Evolutionary conservation across 371 early-diverging fungal genomes (phyloP), one percentile per base, ranked within the genome.

Genomic region (Mucor velutinosus): DNA sequence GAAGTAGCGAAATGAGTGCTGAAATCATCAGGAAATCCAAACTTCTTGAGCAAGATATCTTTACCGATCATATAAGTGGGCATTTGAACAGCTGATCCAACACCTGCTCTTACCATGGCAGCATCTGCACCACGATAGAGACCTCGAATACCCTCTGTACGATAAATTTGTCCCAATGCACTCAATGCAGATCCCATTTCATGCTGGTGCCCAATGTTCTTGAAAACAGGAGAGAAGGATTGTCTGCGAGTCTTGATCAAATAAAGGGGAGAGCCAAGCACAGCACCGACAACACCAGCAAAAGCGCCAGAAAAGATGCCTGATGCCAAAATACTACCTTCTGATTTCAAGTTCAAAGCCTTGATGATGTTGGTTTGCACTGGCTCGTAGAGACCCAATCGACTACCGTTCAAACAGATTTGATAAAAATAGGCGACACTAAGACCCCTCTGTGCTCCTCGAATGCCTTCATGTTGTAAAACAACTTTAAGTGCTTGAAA

Each of bases 221-320:
- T 86, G 15, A 88, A 87, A 2, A 89, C 82, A 29, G 83, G 88
- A 4, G 95, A 92, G 69, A 89, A 93, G 2, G 95, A 90, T 76
- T 98, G 98, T 88, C 96, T 85, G 33, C 98, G 88, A n/a, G 97
- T 98, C 75, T 98, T 98, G 76, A 97, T 89, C 59, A 98, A 76
- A 70, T 92, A 97, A 23, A 98, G 73, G 4, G 99, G 99, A 14
- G 93, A 92, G 4, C 94, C 96, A 14, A 96, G 69, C 4, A 86
- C 80, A 3, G 97, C 96, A 0, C 96, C 97, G 17, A 91, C 79
- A 5, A 94, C 76, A 29, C 96, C 96, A 37, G 91, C 82, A 30
- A 87, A 66, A 5, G 90, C 84, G 15, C 91, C 89, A 4, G 86
- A 73, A 60, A 81, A 74, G 5, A 80, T 89, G 62, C 96, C 93